A percentile compares a stretch with the other conserved stretches of the same genome.
These are phyloP conservation scores for Vaccinium corymbosum DNA, from an alignment of 148 eudicot species.

Conservation along the genomic window DNA sequence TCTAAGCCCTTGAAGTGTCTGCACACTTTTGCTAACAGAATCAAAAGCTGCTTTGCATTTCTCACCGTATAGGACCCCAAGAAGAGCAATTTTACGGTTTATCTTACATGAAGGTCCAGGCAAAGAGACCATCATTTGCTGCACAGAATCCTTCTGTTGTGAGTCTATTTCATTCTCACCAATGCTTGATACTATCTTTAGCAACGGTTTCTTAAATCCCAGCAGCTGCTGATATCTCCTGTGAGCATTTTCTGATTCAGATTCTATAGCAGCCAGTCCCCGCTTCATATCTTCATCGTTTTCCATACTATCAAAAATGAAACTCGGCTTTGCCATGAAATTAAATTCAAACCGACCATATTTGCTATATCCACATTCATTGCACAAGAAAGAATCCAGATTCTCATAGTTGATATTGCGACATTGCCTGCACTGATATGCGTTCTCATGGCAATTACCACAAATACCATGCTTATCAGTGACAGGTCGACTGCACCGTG, in stretches of 20 bases:
- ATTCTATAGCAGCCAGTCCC: conserved; percentile 95
- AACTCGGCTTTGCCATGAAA: conserved; percentile 99
- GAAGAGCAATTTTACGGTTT: conserved; percentile 96
- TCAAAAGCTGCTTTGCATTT: conserved; percentile 99
- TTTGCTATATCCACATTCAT: conserved; percentile 99
- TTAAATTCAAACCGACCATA: conserved; percentile 98
- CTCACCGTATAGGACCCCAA: conserved; percentile 99
- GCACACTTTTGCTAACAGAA: conserved; percentile 99
- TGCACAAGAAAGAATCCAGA: conserved; percentile 94
- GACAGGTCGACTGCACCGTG: conserved; percentile 96
- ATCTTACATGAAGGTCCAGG: conserved; percentile 98
- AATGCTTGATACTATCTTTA: conserved; percentile 96
- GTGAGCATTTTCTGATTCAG: conserved; percentile 99
- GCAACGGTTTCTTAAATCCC: conserved; percentile 95
- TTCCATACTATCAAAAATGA: conserved; percentile 94
- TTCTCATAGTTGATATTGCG: conserved; percentile 98
- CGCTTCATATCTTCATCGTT: conserved; percentile 99
- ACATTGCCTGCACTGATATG: conserved; percentile 98
- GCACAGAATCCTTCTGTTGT: conserved; percentile 99
- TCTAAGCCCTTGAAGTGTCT: conserved; percentile 98
- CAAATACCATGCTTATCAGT: conserved; percentile 98
- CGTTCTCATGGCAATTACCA: conserved; percentile 98
- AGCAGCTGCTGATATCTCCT: conserved; percentile 96
- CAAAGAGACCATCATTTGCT: conserved; percentile 99
- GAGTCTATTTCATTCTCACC: conserved; percentile 99